phyloP scores from a whole-genome alignment of 148 eudicot species.

The Silene conica region DNA sequence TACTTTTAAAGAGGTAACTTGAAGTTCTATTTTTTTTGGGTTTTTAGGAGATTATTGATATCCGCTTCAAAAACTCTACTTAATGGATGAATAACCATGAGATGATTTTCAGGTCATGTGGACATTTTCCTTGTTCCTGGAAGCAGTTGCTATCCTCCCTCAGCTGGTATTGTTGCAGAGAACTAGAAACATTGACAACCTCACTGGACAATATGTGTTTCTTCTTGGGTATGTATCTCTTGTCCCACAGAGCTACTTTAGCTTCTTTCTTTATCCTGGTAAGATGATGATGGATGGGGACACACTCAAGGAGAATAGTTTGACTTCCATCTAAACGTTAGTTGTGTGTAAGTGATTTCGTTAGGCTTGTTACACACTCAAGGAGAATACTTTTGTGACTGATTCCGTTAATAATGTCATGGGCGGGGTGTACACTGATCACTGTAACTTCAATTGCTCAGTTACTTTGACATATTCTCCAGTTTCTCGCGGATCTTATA shows the following conservation, averaged over 20 bases:
- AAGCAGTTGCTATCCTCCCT: slow-evolving; percentile 97
- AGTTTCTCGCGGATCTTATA: not conserved
- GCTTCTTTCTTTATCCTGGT: not conserved
- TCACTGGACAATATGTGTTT: slow-evolving; percentile 79
- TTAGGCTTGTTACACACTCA: not conserved
- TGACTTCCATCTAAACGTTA: not conserved
- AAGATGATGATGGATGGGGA: slow-evolving; percentile 2
- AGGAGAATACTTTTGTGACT: no score
- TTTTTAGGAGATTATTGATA: not conserved
- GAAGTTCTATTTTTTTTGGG: no score
- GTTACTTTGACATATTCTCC: not conserved
- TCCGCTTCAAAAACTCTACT: slow-evolving; percentile 1
- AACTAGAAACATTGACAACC: slow-evolving; percentile 91
- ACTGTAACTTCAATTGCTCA: no score
- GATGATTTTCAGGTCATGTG: slow-evolving; percentile 69
- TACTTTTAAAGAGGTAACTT: slow-evolving; percentile 74
- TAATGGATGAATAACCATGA: slow-evolving; percentile 7
- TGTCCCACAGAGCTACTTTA: not conserved
- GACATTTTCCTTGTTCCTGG: slow-evolving; percentile 89
- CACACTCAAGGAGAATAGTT: not conserved
- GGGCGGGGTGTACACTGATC: no score
- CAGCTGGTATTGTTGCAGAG: slow-evolving; percentile 95
- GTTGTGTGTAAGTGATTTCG: not conserved
- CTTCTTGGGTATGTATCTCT: slow-evolving; percentile 65
- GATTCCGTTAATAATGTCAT: no score